Evolutionary conservation across 805 yeast genomes (phyloP), one percentile per base, ranked within the genome.

Genomic region (Teunomyces barrocoloradensis): DNA sequence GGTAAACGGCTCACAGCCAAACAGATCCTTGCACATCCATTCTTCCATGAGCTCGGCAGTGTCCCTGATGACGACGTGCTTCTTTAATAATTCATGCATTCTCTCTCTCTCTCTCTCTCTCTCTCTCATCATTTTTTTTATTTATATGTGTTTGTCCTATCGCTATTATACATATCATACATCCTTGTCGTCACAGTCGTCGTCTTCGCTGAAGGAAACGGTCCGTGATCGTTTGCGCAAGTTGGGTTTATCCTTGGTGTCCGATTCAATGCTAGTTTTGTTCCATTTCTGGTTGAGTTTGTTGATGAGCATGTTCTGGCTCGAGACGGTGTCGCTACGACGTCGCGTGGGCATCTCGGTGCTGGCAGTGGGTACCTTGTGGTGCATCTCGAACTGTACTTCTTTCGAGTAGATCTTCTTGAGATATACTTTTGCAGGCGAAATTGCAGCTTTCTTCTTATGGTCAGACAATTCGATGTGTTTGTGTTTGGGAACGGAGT

Each of bases 21-120:
- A 46, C 82, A 81, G 33, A 73, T 82, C 9, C 63, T 85, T 51
- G 70, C 74, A 42, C 72, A 79, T 65, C 79, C 81, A 20, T 87
- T 85, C 61, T 86, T 88, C 61, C 61, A 69, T 48, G 80, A 79
- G 53, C 58, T 73, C 40, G 48, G 45, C 20, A 50, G 49, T n/a
- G 47, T 54, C 6, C 61, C 55, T 41, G 69, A 66, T 44, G 73
- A 69, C 45, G 75, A 69, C 46, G 71, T 68, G 3, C 39, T 60
- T 29, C 38, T 42, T 18, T 42, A 32, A 21, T 11, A 30, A 18
- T 30, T 45, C 40, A 25, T 45, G 35, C 33, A 41, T 13, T 35
- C 38, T 10, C 17, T 15, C 17, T 15, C 17, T 15, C 20, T 18
- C 20, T n/a, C n/a, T n/a, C n/a, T n/a, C n/a, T n/a, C 17, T 15